A percentile compares a stretch with the other conserved stretches of the same genome.
Conservation (phyloP, 495 filamentous ascomycete genomes). For the Podospora comata region DNA sequence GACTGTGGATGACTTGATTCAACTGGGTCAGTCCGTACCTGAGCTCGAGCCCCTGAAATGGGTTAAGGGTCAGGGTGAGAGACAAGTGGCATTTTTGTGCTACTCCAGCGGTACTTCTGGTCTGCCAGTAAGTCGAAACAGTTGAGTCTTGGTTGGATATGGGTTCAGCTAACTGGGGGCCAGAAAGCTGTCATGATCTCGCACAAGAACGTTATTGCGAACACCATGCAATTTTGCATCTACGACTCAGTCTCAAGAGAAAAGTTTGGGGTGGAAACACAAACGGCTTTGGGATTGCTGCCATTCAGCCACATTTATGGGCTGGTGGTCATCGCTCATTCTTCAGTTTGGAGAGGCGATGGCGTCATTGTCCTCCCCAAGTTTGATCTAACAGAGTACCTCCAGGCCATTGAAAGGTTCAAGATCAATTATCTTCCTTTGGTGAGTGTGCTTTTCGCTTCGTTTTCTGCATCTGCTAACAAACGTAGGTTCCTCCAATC, state of each 20-base stretch:
- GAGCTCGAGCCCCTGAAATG: conserved; percentile 64
- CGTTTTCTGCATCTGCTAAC: background rate
- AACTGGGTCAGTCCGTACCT: conserved; percentile 59
- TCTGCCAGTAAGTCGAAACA: conserved; percentile 58
- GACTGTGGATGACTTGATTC: conserved; percentile 66
- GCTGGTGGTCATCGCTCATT: conserved; percentile 72
- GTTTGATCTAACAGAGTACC: conserved; percentile 67
- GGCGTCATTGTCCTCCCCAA: conserved; percentile 77
- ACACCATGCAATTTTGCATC: conserved; percentile 61
- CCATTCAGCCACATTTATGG: conserved; percentile 87
- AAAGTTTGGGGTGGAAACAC: conserved; percentile 46
- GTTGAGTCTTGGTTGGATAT: background rate
- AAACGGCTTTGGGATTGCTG: conserved; percentile 68
- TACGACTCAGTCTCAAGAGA: conserved; percentile 50
- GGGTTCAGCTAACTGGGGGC: conserved; percentile 27
- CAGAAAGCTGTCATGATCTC: conserved; percentile 96
- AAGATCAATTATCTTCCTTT: conserved; percentile 68
- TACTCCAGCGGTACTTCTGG: conserved; percentile 90
- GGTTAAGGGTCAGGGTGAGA: conserved; percentile 69
- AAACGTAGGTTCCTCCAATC: conserved; percentile 67
- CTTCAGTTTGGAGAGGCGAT: conserved; percentile 69
- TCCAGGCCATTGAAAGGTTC: conserved; percentile 67
- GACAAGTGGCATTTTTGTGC: conserved; percentile 78
- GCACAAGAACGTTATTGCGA: conserved; percentile 84
- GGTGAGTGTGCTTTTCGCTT: background rate